phyloP scores from a whole-genome alignment of 2,329 filamentous ascomycete species.

The Trichoderma koningii region DNA sequence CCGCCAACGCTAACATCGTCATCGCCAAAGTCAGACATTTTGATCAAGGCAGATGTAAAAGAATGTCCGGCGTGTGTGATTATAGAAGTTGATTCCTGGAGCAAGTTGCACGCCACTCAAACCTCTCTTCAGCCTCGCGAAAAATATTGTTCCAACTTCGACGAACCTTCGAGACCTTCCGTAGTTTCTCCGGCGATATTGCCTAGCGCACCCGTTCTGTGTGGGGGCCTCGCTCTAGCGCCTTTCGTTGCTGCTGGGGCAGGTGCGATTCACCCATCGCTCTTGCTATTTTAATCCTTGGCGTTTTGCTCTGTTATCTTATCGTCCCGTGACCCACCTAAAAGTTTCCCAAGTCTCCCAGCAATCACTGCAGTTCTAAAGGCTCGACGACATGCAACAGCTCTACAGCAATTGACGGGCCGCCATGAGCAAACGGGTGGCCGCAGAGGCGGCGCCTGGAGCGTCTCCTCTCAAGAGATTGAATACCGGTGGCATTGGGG shows the following conservation, averaged over 20 bases:
- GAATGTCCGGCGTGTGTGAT: not conserved
- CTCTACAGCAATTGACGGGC: constrained; percentile 5
- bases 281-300: not conserved
- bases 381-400: constrained; percentile 19
- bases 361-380: not conserved
- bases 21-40: constrained; percentile 75
- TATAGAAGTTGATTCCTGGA: not conserved
- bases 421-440: constrained; percentile 41
- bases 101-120: not conserved
- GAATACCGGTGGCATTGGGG: constrained; percentile 30
- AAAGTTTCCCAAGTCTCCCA: constrained; percentile 40
- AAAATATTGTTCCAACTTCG: constrained; percentile 36
- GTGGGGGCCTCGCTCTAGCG: not conserved
- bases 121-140: constrained; percentile 32
- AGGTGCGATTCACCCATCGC: not conserved
- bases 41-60: constrained; percentile 29
- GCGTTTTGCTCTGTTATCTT: not conserved
- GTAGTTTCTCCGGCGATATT: constrained; percentile 36
- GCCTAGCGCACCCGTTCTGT: not conserved
- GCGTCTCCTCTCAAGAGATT: constrained; percentile 36
- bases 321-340: constrained; percentile 25
- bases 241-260: constrained; percentile 13
- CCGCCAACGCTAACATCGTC: constrained; percentile 61
- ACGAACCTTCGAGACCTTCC: constrained; percentile 38
- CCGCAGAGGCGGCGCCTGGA: constrained; percentile 32